Evolutionary conservation across 257 asterid species (phyloP).

Genomic region (Solanum ossicruentum): DNA sequence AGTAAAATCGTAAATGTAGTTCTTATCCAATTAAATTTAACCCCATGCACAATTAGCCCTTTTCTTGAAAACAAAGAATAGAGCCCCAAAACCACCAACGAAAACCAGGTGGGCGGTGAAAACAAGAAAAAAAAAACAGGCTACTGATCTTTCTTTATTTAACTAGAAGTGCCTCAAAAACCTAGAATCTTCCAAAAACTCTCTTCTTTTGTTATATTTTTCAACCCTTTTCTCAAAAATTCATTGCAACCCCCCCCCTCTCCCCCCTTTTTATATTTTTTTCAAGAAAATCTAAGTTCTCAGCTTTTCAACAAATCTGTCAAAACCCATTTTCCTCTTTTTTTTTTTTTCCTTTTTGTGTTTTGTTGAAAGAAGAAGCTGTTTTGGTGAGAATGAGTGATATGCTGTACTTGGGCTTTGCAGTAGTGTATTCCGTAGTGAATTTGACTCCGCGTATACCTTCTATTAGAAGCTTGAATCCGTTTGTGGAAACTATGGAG

Average conservation of each 20-base stretch:
- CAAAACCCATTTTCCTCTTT: background rate
- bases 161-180: background rate
- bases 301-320: background rate
- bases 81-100: background rate
- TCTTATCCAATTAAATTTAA: background rate
- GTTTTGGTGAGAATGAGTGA: background rate
- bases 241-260: background rate
- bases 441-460: conserved; percentile 76
- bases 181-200: background rate
- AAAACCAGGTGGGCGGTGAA: background rate
- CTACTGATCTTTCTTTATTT: background rate
- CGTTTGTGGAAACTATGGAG: conserved; percentile 57
- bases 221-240: too few relatives aligned
- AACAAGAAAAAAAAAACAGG: background rate
- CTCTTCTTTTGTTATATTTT: background rate
- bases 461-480: conserved; percentile 68
- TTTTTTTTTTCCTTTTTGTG: too few relatives aligned
- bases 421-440: conserved; percentile 69
- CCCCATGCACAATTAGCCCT: background rate
- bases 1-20: too few relatives aligned
- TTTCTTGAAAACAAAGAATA: background rate
- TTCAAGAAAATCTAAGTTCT: background rate
- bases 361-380: background rate
- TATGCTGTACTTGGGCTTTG: conserved; percentile 58
- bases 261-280: background rate